Percentiles rank a stretch among this genome's conserved stretches.
Conservation (phyloP, 192 early-diverging fungal genomes). For the Backusella luteola region DNA sequence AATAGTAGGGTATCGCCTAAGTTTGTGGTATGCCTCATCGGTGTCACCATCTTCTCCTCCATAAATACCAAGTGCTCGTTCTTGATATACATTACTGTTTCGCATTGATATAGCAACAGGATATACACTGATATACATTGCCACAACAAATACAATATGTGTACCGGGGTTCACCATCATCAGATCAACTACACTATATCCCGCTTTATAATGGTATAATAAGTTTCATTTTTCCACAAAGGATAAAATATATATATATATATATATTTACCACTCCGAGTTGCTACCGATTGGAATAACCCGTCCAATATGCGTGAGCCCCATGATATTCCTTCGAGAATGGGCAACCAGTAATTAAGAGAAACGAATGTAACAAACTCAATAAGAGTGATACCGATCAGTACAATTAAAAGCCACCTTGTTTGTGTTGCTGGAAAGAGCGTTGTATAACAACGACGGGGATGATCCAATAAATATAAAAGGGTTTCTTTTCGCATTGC, state of each 20-base stretch:
- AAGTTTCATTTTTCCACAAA: neutral
- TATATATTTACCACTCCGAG: conserved; percentile 23
- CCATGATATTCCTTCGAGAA: conserved; percentile 27
- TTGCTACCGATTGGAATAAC: conserved; percentile 35
- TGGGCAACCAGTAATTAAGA: conserved; percentile 34
- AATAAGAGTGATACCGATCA: conserved; percentile 29
- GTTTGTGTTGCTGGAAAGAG: conserved; percentile 36
- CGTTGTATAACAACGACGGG: conserved; percentile 35
- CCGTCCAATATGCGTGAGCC: conserved; percentile 31
- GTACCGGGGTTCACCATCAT: conserved; percentile 27
- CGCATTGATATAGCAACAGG: conserved; percentile 40
- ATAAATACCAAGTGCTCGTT: conserved; percentile 37
- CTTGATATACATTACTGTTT: conserved; percentile 38
- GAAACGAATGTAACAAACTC: conserved; percentile 26
- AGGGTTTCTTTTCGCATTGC: conserved; percentile 28
- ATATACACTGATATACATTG: conserved; percentile 40
- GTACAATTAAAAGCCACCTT: conserved; percentile 29
- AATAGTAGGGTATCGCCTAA: conserved; percentile 20
- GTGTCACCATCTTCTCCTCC: conserved; percentile 20
- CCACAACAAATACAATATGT: conserved; percentile 32
- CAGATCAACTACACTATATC: conserved; percentile 28
- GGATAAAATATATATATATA: neutral
- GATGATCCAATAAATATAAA: conserved; percentile 32
- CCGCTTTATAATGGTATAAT: conserved; percentile 16
- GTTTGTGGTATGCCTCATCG: neutral